Evolutionary conservation across 129 eudicot genomes (phyloP), one percentile per base, ranked within the genome.

Genomic region (Centrapalus pauciflorus): DNA sequence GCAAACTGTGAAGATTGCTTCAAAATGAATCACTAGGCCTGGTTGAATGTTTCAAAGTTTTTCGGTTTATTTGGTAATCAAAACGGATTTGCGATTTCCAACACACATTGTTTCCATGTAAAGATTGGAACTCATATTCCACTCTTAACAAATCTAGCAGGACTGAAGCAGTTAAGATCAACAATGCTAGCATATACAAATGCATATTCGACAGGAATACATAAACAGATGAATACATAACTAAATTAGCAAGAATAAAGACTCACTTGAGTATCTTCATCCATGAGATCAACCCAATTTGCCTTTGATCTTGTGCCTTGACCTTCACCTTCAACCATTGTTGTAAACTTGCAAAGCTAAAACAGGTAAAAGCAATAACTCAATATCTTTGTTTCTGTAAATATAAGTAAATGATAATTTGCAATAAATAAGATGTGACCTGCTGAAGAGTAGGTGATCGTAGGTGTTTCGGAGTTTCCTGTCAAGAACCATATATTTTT

Each of bases 401-500:
- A 29, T 58, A 27, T 57, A 17, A 8, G 54, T 5, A 46, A 66
- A 21, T 6, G 12, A n/a, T n/a, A n/a, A 14, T 61, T 61, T 46
- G 46, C 45, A 25, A 33, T 30, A 17, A 63, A 62, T 65, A 74
- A 69, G 37, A 57, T 64, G 38, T 23, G 45, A 87, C 95, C 90
- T 87, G 87, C 95, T 87, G 65, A 87, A 87, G 46, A 87, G 90
- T 55, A 92, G 84, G 82, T 89, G 97, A 73, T 94, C 99, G 19
- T 84, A 94, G 24, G 95, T 89, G 84, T 94, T 94, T 48, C 55
- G 81, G 76, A 94, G 76, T 68, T 94, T 94, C 76, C 95, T 82
- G 56, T 45, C 57, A 65, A 48, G 28, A 46, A 27, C 20, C 29
- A 26, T 45, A 43, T 20, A 45, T 12, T 23, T 10, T 40, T 16